phyloP scores from a whole-genome alignment of 371 early-diverging fungal species.

The Rhizopus microsporus region DNA sequence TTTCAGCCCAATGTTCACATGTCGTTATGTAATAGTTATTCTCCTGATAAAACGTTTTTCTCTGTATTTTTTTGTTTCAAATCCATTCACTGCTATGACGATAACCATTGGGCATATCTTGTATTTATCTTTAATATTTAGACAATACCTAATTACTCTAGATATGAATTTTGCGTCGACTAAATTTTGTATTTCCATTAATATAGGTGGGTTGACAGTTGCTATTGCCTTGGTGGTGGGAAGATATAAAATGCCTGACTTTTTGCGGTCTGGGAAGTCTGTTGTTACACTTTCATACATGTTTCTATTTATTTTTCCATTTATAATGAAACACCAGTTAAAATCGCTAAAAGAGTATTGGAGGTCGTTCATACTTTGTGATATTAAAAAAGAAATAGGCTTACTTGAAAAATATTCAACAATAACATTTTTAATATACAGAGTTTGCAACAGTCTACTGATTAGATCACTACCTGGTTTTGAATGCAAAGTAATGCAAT shows the following conservation, averaged over 20 bases:
- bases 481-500: too few relatives aligned
- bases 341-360: too few relatives aligned
- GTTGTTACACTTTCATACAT: too few relatives aligned
- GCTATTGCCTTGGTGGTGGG: neutral
- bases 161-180: conserved; percentile 12
- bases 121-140: conserved; percentile 6
- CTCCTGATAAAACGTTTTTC: conserved; percentile 2
- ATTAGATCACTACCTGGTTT: too few relatives aligned
- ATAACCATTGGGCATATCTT: conserved; percentile 13
- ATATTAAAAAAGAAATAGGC: too few relatives aligned
- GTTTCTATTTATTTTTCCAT: too few relatives aligned
- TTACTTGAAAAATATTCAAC: too few relatives aligned
- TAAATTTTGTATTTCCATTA: conserved; percentile 12
- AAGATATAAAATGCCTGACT: conserved; percentile 11
- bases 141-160: conserved; percentile 13
- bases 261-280: conserved; percentile 14
- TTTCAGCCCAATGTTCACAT: conserved; percentile 16
- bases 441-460: too few relatives aligned
- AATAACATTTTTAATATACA: too few relatives aligned
- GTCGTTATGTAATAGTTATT: conserved; percentile 2
- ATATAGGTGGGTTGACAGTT: conserved; percentile 11
- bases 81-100: conserved; percentile 11
- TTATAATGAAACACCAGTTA: too few relatives aligned
- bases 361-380: too few relatives aligned
- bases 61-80: conserved; percentile 15